Conservation (phyloP, 2,329 filamentous ascomycete genomes). For the Venturia effusa region DNA sequence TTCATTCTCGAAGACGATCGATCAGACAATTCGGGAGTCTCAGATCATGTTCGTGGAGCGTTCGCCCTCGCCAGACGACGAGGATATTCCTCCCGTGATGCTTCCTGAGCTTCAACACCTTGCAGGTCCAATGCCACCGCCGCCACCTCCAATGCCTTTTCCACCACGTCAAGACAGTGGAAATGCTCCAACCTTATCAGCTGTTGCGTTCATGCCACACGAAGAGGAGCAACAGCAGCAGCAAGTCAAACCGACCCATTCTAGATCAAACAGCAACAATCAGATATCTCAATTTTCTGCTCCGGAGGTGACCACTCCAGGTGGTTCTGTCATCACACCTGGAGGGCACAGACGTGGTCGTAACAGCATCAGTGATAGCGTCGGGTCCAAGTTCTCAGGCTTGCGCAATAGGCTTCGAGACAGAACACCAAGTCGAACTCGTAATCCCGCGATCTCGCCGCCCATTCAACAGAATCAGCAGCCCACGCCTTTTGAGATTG, state of each 20-base stretch:
- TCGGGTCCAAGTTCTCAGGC: slow-evolving; percentile 38
- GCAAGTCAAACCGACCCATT: slow-evolving; percentile 11
- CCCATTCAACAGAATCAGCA: slow-evolving; percentile 20
- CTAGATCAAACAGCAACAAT: slow-evolving; percentile 3
- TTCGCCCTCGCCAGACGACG: slow-evolving; percentile 3
- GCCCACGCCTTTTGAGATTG: slow-evolving; percentile 9
- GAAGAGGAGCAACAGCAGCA: slow-evolving; percentile 18
- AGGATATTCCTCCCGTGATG: slow-evolving; percentile 31
- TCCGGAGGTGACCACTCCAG: slow-evolving; percentile 7
- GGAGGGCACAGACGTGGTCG: slow-evolving; percentile 39
- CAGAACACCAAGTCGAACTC: slow-evolving; percentile 40
- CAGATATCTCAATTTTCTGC: background rate
- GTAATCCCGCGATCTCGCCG: slow-evolving; percentile 33
- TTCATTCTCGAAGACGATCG: slow-evolving; percentile 32
- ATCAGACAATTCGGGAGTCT: slow-evolving; percentile 38
- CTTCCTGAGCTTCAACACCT: slow-evolving; percentile 53
- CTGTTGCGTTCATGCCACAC: slow-evolving; percentile 20
- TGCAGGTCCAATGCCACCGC: slow-evolving; percentile 30
- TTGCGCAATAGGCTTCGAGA: slow-evolving; percentile 47
- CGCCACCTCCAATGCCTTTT: slow-evolving; percentile 27
- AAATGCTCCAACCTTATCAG: slow-evolving; percentile 5
- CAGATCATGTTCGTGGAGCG: slow-evolving; percentile 32
- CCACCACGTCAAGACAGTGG: slow-evolving; percentile 11
- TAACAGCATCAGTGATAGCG: slow-evolving; percentile 46
- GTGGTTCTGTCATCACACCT: background rate